Evolutionary conservation across 192 early-diverging fungal genomes (phyloP).

Genomic region (Podila minutissima): DNA sequence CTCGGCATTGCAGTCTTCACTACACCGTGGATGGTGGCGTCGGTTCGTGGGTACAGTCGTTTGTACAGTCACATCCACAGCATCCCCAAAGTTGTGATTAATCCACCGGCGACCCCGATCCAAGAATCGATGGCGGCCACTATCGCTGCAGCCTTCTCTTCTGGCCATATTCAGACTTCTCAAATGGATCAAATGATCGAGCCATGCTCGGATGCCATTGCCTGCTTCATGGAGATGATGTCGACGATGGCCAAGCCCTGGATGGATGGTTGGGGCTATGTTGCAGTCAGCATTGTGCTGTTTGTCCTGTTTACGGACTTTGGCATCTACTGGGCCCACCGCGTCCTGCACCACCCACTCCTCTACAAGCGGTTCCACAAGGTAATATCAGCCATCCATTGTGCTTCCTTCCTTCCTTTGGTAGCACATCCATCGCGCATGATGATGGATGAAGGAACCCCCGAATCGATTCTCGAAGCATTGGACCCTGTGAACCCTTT

Average conservation of each 20-base stretch:
- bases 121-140: slow-evolving; percentile 42
- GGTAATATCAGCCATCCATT: slow-evolving; percentile 34
- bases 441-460: background rate
- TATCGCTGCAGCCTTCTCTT: background rate
- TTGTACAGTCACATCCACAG: slow-evolving; percentile 68
- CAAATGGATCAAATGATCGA: background rate
- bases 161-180: slow-evolving; percentile 16
- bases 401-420: too few species aligned
- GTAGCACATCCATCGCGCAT: slow-evolving; percentile 1
- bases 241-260: slow-evolving; percentile 23
- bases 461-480: background rate
- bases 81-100: slow-evolving; percentile 38
- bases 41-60: slow-evolving; percentile 88
- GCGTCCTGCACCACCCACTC: slow-evolving; percentile 87
- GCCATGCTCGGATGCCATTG: background rate
- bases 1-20: slow-evolving; percentile 86
- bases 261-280: slow-evolving; percentile 75
- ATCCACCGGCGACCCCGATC: slow-evolving; percentile 25
- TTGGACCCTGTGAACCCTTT: background rate
- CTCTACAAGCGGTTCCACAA: slow-evolving; percentile 93
- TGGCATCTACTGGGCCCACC: slow-evolving; percentile 97
- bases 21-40: slow-evolving; percentile 92
- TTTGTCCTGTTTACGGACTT: slow-evolving; percentile 96
- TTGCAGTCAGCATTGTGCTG: slow-evolving; percentile 66
- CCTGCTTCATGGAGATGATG: slow-evolving; percentile 13